These are phyloP conservation scores for Butyriboletus appendiculatus DNA, from an alignment of 1,284 basidiomycete species.

Conservation along the genomic window DNA sequence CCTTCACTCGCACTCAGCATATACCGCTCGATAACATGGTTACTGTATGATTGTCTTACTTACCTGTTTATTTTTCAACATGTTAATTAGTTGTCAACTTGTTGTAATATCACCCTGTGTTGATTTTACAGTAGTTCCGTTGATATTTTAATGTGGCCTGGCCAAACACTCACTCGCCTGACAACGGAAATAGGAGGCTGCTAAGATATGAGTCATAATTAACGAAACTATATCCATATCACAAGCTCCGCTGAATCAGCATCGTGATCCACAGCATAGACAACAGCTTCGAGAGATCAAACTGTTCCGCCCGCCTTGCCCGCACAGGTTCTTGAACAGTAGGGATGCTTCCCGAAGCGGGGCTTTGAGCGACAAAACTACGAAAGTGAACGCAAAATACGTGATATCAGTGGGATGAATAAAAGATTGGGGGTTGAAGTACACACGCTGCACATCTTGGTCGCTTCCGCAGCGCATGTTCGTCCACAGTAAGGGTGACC, in stretches of 20 bases:
- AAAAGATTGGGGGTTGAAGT: background rate
- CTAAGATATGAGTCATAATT: slow-evolving; percentile 31
- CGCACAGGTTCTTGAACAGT: slow-evolving; percentile 36
- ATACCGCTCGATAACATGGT: background rate
- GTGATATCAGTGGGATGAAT: slow-evolving; percentile 1
- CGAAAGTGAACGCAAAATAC: background rate
- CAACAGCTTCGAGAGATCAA: slow-evolving; percentile 6
- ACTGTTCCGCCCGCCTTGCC: slow-evolving; percentile 23
- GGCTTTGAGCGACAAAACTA: slow-evolving; percentile 36
- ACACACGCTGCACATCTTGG: slow-evolving; percentile 33
- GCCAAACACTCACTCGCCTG: background rate
- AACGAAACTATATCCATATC: slow-evolving; percentile 2
- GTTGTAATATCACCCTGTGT: background rate
- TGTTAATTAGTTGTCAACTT: background rate
- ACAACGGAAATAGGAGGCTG: slow-evolving; percentile 7
- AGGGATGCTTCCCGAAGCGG: slow-evolving; percentile 37
- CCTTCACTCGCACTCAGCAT: background rate
- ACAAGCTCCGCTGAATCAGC: background rate
- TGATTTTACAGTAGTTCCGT: background rate
- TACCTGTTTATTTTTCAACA: background rate
- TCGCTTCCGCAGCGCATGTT: slow-evolving; percentile 55
- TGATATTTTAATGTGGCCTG: background rate
- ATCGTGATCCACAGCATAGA: background rate
- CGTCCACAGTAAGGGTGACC: slow-evolving; percentile 59
- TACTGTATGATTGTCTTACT: background rate